Percentiles rank a stretch among this genome's conserved stretches.
These are phyloP conservation scores for Hygrophila difformis DNA, from an alignment of 257 asterid species.

Conservation along the genomic window DNA sequence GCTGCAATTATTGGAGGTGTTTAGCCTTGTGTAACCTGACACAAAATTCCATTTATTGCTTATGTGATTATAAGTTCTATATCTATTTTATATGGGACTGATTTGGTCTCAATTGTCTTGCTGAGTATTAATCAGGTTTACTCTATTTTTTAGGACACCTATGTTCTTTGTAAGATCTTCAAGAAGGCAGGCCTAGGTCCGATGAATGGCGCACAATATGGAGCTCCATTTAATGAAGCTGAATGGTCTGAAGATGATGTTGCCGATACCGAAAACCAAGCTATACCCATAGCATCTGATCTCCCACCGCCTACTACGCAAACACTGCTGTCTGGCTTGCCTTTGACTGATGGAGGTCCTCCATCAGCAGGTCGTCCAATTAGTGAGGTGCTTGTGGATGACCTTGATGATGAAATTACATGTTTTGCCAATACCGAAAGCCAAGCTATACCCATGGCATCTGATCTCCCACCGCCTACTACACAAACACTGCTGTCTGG, in stretches of 20 bases:
- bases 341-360: conserved; percentile 25
- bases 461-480: conserved; percentile 16
- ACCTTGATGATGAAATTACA: conserved; percentile 31
- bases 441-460: too few relatives aligned
- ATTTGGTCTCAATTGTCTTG: conserved; percentile 6
- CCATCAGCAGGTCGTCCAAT: conserved; percentile 22
- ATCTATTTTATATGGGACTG: too few relatives aligned
- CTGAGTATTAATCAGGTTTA: conserved; percentile 3
- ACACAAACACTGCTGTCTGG: conserved; percentile 12
- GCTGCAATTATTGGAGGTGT: too few relatives aligned
- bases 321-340: conserved; percentile 12
- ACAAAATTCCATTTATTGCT: too few relatives aligned
- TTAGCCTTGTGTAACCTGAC: too few relatives aligned
- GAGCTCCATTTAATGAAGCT: conserved; percentile 80
- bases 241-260: conserved; percentile 63
- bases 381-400: conserved; percentile 15
- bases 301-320: conserved; percentile 12
- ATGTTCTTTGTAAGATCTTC: conserved; percentile 71
- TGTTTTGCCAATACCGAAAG: too few relatives aligned
- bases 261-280: conserved; percentile 14
- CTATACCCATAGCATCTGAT: conserved; percentile 19
- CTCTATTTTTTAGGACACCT: conserved; percentile 42
- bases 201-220: conserved; percentile 82
- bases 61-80: too few relatives aligned
- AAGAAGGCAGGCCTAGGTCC: conserved; percentile 83